Evolutionary conservation across 768 basidiomycete species (phyloP).

Genomic region (Suillus decipiens): DNA sequence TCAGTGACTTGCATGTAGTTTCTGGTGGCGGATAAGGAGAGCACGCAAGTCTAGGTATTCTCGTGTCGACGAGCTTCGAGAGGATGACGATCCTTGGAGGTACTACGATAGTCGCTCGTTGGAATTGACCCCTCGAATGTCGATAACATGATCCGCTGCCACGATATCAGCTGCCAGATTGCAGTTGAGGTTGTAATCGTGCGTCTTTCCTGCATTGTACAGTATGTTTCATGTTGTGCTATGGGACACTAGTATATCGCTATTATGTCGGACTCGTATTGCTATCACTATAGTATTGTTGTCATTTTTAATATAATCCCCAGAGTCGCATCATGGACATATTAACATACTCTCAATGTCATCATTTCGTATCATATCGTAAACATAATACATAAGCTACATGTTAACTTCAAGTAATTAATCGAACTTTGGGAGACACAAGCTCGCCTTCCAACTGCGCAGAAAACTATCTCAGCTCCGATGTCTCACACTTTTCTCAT

Average conservation of each 20-base stretch:
- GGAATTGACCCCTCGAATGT: conserved; percentile 5
- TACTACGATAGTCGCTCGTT: conserved; percentile 23
- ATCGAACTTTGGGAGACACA: too few species aligned
- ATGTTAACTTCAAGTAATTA: too few species aligned
- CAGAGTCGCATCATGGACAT: not conserved
- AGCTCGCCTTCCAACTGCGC: too few species aligned
- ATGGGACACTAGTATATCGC: not conserved
- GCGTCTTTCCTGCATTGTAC: not conserved
- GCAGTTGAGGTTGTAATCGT: not conserved
- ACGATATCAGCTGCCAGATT: not conserved
- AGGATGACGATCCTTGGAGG: conserved; percentile 34
- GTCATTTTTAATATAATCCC: not conserved
- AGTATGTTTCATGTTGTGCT: not conserved
- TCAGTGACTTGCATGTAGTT: conserved; percentile 15
- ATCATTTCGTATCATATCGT: not conserved
- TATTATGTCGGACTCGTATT: not conserved
- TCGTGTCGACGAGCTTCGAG: conserved; percentile 29
- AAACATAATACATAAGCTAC: too few species aligned
- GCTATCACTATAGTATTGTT: not conserved
- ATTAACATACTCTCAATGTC: not conserved
- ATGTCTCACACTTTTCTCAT: too few species aligned
- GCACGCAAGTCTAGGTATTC: conserved; percentile 24
- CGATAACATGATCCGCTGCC: not conserved
- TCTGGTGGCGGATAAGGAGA: conserved; percentile 30
- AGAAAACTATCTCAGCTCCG: too few species aligned